phyloP scores from a whole-genome alignment of 2,329 filamentous ascomycete genomes.

The Penicillium sclerotiorum region DNA sequence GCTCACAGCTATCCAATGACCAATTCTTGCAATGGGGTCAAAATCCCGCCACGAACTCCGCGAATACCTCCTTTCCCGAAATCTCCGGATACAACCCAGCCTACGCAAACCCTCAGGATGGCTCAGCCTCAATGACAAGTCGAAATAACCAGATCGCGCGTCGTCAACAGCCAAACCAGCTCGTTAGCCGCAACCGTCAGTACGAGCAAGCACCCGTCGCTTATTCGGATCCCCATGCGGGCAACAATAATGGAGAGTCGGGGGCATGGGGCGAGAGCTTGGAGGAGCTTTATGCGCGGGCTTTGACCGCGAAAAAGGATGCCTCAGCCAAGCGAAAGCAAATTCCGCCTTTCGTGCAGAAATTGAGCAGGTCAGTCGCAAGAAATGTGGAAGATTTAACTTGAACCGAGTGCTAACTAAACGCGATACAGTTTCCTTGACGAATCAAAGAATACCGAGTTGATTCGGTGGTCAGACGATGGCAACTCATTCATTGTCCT shows the following conservation, averaged over 20 bases:
- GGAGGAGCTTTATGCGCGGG: conserved; percentile 77
- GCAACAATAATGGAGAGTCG: conserved; percentile 27
- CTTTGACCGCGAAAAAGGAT: conserved; percentile 80
- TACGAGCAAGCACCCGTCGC: conserved; percentile 40
- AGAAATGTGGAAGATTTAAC: conserved; percentile 26
- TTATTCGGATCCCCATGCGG: conserved; percentile 32
- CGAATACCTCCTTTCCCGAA: conserved; percentile 38
- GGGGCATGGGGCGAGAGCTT: conserved; percentile 64
- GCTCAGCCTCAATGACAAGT: conserved; percentile 49
- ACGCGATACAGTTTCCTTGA: conserved; percentile 76
- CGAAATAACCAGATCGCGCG: conserved; percentile 47
- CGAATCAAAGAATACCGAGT: conserved; percentile 85
- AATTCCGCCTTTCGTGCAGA: conserved; percentile 97
- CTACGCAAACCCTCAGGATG: conserved; percentile 52
- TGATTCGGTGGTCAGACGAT: conserved; percentile 96
- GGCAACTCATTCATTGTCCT: conserved; percentile 96
- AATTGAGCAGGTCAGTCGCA: conserved; percentile 79
- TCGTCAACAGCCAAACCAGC: conserved; percentile 41
- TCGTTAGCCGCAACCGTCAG: conserved; percentile 40
- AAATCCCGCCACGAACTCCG: conserved; percentile 38
- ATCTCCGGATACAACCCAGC: conserved; percentile 42
- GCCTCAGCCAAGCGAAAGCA: conserved; percentile 89
- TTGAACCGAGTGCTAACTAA: background rate
- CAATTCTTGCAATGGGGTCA: conserved; percentile 60
- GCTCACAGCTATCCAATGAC: conserved; percentile 51